Conservation (phyloP, 2,329 filamentous ascomycete genomes). For the Xylaria sp. region DNA sequence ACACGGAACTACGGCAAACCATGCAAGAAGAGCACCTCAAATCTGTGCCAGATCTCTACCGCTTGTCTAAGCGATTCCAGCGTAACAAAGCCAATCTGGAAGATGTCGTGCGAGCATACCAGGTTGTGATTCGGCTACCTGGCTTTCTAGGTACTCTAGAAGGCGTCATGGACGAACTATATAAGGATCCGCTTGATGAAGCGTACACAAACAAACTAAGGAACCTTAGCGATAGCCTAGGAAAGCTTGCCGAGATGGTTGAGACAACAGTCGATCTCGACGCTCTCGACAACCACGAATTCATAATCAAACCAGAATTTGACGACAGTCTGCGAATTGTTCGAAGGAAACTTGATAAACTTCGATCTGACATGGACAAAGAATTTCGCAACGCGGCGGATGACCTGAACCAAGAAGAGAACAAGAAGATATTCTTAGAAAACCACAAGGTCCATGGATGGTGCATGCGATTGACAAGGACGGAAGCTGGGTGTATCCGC, state of each 20-base stretch:
- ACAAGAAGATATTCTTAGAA: constrained; percentile 98
- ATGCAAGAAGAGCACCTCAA: constrained; percentile 97
- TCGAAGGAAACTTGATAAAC: constrained; percentile 86
- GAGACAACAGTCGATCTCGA: constrained; percentile 97
- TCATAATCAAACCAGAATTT: constrained; percentile 98
- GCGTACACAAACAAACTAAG: constrained; percentile 88
- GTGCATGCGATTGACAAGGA: constrained; percentile 93
- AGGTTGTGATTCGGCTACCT: constrained; percentile 90
- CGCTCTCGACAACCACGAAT: constrained; percentile 95
- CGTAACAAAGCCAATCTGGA: constrained; percentile 90
- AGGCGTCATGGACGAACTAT: constrained; percentile 93
- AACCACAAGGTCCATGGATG: constrained; percentile 96
- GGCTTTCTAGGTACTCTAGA: constrained; percentile 90
- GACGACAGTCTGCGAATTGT: constrained; percentile 90
- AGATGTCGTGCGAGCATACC: constrained; percentile 94
- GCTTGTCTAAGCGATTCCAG: constrained; percentile 94
- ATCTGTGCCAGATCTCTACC: constrained; percentile 92
- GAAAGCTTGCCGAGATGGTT: constrained; percentile 95
- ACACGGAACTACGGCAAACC: constrained; percentile 92
- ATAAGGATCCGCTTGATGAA: constrained; percentile 84
- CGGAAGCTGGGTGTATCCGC: constrained; percentile 90
- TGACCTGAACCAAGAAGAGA: constrained; percentile 89
- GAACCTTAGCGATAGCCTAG: constrained; percentile 79
- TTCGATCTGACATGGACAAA: constrained; percentile 82
- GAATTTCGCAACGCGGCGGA: constrained; percentile 81